These are phyloP conservation scores for Seiridium unicorne DNA, from an alignment of 2,329 filamentous ascomycete genomes.

Conservation along the genomic window DNA sequence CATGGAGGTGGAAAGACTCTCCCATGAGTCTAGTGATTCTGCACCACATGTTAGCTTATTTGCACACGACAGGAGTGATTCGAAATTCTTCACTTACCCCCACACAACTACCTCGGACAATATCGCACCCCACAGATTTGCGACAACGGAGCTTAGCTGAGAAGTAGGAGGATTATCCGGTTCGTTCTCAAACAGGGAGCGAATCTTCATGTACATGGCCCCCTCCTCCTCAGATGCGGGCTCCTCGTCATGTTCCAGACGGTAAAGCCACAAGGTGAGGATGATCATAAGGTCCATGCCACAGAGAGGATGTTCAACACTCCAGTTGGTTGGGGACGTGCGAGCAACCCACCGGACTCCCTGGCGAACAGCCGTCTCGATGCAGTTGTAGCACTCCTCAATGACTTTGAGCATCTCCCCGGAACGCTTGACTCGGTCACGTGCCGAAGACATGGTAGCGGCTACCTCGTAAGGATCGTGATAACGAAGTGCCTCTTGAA, in stretches of 20 bases:
- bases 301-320: constrained; percentile 94
- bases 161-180: constrained; percentile 78
- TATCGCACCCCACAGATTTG: constrained; percentile 95
- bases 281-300: constrained; percentile 98
- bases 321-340: constrained; percentile 98
- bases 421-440: constrained; percentile 91
- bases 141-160: constrained; percentile 85
- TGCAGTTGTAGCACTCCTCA: constrained; percentile 95
- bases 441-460: constrained; percentile 90
- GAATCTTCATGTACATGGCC: constrained; percentile 89
- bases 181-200: constrained; percentile 87
- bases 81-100: constrained; percentile 69
- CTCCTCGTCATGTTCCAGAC: constrained; percentile 98
- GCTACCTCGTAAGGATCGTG: constrained; percentile 97
- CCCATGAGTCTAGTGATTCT: constrained; percentile 95
- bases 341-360: constrained; percentile 98
- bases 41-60: constrained; percentile 4
- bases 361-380: constrained; percentile 91
- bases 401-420: constrained; percentile 99
- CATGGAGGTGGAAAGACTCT: constrained; percentile 95
- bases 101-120: constrained; percentile 98
- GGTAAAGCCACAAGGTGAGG: constrained; percentile 96
- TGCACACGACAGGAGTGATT: not conserved
- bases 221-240: constrained; percentile 80
- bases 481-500: constrained; percentile 94